phyloP scores from a whole-genome alignment of 140 eudicot genomes.

The Ambrosia hybrid region DNA sequence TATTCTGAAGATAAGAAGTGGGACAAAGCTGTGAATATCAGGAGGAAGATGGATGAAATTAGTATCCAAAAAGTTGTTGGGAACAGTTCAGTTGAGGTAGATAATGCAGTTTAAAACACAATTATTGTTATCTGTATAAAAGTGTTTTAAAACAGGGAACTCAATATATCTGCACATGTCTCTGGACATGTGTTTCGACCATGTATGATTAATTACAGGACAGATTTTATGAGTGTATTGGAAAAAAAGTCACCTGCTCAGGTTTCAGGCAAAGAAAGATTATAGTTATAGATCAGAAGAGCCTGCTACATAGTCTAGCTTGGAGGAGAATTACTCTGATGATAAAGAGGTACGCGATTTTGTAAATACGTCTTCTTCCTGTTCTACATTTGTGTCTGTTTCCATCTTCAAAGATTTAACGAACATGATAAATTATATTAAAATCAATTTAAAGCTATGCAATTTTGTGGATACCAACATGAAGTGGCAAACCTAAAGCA shows the following conservation, averaged over 20 bases:
- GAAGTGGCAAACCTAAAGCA: too few relatives aligned
- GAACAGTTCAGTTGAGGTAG: slow-evolving; percentile 52
- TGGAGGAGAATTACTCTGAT: too few relatives aligned
- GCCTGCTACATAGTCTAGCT: too few relatives aligned
- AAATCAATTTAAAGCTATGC: too few relatives aligned
- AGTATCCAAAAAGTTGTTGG: slow-evolving; percentile 47
- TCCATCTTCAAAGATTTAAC: background rate
- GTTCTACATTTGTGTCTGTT: background rate
- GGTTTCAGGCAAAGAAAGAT: too few relatives aligned
- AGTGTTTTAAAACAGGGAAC: background rate
- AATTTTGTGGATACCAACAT: too few relatives aligned
- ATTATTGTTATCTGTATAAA: background rate
- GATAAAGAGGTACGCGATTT: too few relatives aligned
- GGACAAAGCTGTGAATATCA: slow-evolving; percentile 37
- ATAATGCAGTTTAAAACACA: slow-evolving; percentile 25
- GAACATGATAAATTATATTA: background rate
- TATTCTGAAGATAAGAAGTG: slow-evolving; percentile 46
- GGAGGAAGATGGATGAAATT: slow-evolving; percentile 44
- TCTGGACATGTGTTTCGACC: background rate
- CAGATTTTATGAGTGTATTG: too few relatives aligned
- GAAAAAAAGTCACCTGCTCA: too few relatives aligned
- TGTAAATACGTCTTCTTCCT: background rate
- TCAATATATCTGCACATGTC: background rate
- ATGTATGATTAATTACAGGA: background rate
- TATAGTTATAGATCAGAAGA: too few relatives aligned